phyloP scores from a whole-genome alignment of 257 asterid genomes.

The Anisodus tanguticus region DNA sequence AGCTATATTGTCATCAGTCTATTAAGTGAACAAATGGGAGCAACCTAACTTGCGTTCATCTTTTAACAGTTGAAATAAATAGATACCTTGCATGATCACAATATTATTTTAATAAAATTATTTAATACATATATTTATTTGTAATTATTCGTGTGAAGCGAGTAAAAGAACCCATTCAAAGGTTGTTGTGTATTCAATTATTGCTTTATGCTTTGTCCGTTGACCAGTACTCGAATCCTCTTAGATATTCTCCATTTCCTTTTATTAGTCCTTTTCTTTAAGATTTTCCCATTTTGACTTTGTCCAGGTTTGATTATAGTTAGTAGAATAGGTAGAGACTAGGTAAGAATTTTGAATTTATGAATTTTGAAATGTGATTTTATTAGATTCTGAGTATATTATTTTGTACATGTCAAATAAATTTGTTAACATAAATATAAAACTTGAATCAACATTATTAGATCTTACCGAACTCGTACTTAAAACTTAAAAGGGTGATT shows the following conservation, averaged over 20 bases:
- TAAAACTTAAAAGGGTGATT: not conserved
- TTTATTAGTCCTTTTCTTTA: not conserved
- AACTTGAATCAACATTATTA: not conserved
- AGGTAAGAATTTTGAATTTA: no score
- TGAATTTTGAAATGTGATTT: not conserved
- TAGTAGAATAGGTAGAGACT: not conserved
- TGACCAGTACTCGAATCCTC: not conserved
- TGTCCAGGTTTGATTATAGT: not conserved
- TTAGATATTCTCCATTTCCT: not conserved
- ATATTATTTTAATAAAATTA: not conserved
- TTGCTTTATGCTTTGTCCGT: not conserved
- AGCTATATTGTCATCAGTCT: not conserved
- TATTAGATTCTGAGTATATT: not conserved
- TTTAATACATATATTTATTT: not conserved
- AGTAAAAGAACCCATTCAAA: not conserved
- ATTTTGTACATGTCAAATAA: not conserved
- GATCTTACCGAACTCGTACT: not conserved
- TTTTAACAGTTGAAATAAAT: not conserved
- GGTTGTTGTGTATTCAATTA: not conserved
- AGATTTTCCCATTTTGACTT: not conserved
- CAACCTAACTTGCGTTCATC: not conserved
- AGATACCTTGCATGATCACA: not conserved
- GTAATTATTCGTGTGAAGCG: not conserved
- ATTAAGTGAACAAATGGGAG: not conserved
- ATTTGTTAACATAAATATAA: not conserved